Base-by-base conservation (phyloP, 1,139 yeast genomes). In the Blastobotrys raffinosifermentans region DNA sequence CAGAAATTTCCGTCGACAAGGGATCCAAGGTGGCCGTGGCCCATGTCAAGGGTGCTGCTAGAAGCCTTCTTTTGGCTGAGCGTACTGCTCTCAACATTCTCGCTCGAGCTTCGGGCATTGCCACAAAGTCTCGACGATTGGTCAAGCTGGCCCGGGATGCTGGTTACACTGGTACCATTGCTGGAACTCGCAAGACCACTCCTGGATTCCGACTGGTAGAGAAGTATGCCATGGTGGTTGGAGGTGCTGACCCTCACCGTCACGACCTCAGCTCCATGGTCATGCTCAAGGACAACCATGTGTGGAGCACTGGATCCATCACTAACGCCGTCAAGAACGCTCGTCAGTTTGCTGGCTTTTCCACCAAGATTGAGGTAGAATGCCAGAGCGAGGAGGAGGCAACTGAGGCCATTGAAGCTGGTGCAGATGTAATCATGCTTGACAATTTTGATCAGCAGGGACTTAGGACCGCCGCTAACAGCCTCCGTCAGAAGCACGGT, bases 181-280 rank as follows among this genome's bases (percentile, higher is more conserved):
- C 97, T 0, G 97, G 97, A n/a, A 89, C 97, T 1, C 75, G 97
- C 55, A 89, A 89, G 61, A 89, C 96, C n/a, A 89, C 97, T 0
- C 97, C 97, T 0, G 97, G 97, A 0, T 72, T 89, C 48, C 74
- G 97, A 53, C 69, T 78, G 30, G 65, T 89, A 40, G 97, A 91
- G 55, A 89, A 89, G 59, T 89, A 89, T 61, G 81, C 95, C 26
- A 89, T 89, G 97, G 66, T 86, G 27, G 94, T 89, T 9, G 97
- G 96, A 18, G 96, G 96, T 6, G 85, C 86, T 40, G 97, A 89
- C 57, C 75, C 94, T 42, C 97, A 89, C 60, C 70, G 97, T 46
- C 86, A 85, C 54, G 97, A 89, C 58, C 72, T 89, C 47, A 81
- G 94, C 36, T 75, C 93, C 3, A 89, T 89, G 97, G 93, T 89